Percentiles rank a stretch among this genome's conserved stretches.
Conservation (phyloP, 2,329 filamentous ascomycete species). For the Iodosphaeria phyllophila region DNA sequence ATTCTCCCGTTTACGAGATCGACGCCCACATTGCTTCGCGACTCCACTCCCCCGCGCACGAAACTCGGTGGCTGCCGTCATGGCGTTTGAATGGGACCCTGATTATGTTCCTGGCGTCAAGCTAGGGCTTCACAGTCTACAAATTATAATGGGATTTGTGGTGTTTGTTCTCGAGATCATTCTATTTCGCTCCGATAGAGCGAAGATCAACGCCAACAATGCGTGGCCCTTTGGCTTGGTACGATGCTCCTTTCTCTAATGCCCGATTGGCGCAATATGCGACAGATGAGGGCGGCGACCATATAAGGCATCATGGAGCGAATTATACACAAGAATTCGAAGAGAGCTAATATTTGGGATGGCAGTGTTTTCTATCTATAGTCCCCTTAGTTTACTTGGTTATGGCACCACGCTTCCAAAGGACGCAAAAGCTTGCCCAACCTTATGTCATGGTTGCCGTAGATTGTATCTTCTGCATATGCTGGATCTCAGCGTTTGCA, state of each 20-base stretch:
- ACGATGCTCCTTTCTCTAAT: slow-evolving; percentile 13
- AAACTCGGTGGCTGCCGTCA: too few relatives aligned
- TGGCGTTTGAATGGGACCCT: slow-evolving; percentile 30
- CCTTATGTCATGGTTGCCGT: slow-evolving; percentile 41
- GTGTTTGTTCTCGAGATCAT: slow-evolving; percentile 40
- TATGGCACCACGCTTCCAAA: slow-evolving; percentile 43
- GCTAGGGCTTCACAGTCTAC: slow-evolving; percentile 34
- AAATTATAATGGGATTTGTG: slow-evolving; percentile 34
- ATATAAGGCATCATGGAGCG: too few relatives aligned
- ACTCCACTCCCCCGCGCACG: too few relatives aligned
- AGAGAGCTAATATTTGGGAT: too few relatives aligned
- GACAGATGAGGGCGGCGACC: background rate
- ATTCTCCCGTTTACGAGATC: too few relatives aligned
- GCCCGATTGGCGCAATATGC: background rate
- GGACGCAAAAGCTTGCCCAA: slow-evolving; percentile 41
- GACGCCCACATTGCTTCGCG: too few relatives aligned
- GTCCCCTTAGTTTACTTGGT: slow-evolving; percentile 46
- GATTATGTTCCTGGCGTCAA: slow-evolving; percentile 36
- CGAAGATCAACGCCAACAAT: slow-evolving; percentile 34
- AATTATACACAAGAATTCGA: too few relatives aligned
- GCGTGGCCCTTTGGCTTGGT: slow-evolving; percentile 48
- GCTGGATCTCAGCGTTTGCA: slow-evolving; percentile 51
- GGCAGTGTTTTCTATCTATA: slow-evolving; percentile 43
- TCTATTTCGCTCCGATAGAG: slow-evolving; percentile 30
- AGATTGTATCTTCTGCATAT: slow-evolving; percentile 35